Base-by-base conservation (phyloP, 2,329 filamentous ascomycete genomes). In the Bipolaris oryzae region DNA sequence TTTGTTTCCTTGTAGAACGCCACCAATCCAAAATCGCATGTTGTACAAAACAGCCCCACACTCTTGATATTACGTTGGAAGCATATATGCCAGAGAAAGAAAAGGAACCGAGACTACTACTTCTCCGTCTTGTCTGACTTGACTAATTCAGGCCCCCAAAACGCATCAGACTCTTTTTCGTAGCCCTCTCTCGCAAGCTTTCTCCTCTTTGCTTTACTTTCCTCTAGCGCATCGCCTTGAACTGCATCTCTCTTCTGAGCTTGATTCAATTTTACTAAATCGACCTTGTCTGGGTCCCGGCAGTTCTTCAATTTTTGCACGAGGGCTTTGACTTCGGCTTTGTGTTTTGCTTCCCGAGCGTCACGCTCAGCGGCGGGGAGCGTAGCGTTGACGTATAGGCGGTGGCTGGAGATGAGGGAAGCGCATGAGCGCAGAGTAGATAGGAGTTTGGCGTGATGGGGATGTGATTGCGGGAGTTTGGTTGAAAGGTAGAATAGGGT, bases 231-330 rank as follows among this genome's bases (percentile, higher is more conserved):
- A 1, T 38, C 76, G 0, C 74, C 74, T 38, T 65, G 60, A 7
- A 75, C 72, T 1, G 68, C 75, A 46, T 78, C 77, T 45, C 78
- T 65, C 68, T 81, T 85, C 66, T 88, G 83, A 18, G 86, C 85
- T 61, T 84, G 83, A 67, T 90, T 87, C 48, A 90, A 77, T 45
- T 86, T 87, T 16, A 92, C 87, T 3, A 93, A 76, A 73, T 93
- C 89, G 41, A 84, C 85, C 53, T 90, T 86, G 64, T 91, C 88
- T 0, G 90, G 89, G 67, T 94, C 90, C 55, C 87, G 82, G 65
- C 90, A 93, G 65, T 83, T 85, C 58, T 85, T 86, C n/a, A 93
- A 79, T 72, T 91, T 92, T 75, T 84, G 86, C 15, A 86, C 82
- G 11, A 91, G 61, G 1, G 54, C 54, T 43, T 61, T 65, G 23